Percentiles rank a stretch among this genome's conserved stretches.
These are phyloP conservation scores for Lentinus tigrinus DNA, from an alignment of 768 basidiomycete genomes.

Conservation along the genomic window DNA sequence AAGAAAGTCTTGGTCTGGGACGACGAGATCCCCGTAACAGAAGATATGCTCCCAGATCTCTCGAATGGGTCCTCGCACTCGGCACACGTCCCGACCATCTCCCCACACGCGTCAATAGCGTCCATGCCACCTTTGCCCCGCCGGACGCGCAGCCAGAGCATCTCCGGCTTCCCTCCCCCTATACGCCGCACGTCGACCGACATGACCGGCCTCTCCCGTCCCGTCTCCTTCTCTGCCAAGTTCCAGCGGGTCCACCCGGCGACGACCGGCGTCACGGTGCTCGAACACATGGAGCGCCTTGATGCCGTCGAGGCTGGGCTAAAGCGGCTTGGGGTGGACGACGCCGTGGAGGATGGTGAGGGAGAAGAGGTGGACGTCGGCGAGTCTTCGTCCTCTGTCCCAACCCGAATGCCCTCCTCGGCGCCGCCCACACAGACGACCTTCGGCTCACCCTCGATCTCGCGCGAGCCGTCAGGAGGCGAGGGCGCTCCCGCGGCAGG, in stretches of 20 bases:
- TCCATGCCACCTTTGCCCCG: slow-evolving; percentile 59
- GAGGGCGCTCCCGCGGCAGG: slow-evolving; percentile 1
- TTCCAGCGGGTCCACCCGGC: slow-evolving; percentile 82
- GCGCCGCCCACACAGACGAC: slow-evolving; percentile 13
- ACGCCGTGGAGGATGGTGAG: slow-evolving; percentile 47
- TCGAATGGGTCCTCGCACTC: slow-evolving; percentile 30
- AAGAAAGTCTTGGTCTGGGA: slow-evolving; percentile 82
- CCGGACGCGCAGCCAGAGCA: slow-evolving; percentile 59
- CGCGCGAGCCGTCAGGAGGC: background rate
- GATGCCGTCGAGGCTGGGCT: slow-evolving; percentile 81
- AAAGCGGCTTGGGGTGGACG: slow-evolving; percentile 66
- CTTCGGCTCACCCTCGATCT: slow-evolving; percentile 6
- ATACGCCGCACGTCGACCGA: slow-evolving; percentile 64
- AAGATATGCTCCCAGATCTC: slow-evolving; percentile 46
- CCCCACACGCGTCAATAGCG: slow-evolving; percentile 60
- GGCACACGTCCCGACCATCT: slow-evolving; percentile 30
- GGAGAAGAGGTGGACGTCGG: slow-evolving; percentile 67
- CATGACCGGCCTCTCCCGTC: slow-evolving; percentile 61
- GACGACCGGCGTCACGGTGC: slow-evolving; percentile 81
- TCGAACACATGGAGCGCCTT: slow-evolving; percentile 82
- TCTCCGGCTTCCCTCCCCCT: slow-evolving; percentile 69
- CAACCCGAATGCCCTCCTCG: background rate
- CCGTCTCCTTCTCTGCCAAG: slow-evolving; percentile 82
- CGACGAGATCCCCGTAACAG: slow-evolving; percentile 75
- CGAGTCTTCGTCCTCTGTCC: slow-evolving; percentile 32